These are phyloP conservation scores for Immersiella caudata DNA, from an alignment of 495 filamentous ascomycete species.

Conservation along the genomic window DNA sequence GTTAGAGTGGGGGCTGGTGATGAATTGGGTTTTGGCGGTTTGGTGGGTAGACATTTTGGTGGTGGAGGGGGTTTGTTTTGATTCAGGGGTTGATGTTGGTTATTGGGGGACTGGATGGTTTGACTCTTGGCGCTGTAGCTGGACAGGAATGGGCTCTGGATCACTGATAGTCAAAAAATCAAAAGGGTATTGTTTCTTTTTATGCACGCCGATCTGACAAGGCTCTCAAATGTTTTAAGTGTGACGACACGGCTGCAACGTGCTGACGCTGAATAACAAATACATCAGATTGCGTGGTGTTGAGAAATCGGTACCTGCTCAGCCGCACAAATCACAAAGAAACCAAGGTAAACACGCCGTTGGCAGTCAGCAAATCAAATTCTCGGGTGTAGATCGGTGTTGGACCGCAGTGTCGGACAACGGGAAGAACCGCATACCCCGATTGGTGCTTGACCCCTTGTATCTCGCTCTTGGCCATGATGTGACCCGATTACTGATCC, in stretches of 20 bases:
- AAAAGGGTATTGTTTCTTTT: not conserved
- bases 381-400: not conserved
- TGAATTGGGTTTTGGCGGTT: conserved; percentile 39
- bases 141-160: no score
- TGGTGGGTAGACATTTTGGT: conserved; percentile 36
- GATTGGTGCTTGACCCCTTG: not conserved
- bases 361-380: not conserved
- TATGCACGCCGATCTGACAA: no score
- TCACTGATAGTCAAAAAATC: no score
- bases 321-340: not conserved
- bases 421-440: not conserved
- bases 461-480: not conserved
- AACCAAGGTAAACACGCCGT: not conserved
- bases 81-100: not conserved
- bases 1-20: conserved; percentile 25
- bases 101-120: no score
- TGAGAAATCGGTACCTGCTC: not conserved
- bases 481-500: not conserved
- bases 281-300: no score
- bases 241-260: no score
- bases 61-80: not conserved
- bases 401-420: not conserved
- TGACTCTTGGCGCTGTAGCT: no score
- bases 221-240: no score
- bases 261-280: no score